Conservation (phyloP, 1,284 basidiomycete genomes). For the Melampsora americana region DNA sequence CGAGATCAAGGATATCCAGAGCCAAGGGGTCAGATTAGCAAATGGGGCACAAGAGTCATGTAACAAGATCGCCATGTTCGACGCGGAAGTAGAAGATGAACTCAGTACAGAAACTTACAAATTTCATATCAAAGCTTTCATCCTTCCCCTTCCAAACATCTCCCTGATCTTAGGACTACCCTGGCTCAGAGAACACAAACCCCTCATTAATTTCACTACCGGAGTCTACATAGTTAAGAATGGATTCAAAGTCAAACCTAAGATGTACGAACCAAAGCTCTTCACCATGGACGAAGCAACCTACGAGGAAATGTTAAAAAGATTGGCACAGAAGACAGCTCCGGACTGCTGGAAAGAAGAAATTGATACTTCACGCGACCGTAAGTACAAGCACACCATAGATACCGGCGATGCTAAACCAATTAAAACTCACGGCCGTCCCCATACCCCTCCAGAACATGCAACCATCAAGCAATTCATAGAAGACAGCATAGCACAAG, state of each 20-base stretch:
- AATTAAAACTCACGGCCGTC: not conserved
- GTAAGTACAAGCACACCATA: not conserved
- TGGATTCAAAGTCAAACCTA: too few species aligned
- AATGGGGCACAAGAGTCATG: not conserved
- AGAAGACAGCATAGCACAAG: not conserved
- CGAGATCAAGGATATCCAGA: not conserved
- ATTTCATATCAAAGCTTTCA: constrained; percentile 1
- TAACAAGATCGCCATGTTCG: not conserved
- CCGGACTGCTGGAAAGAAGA: not conserved
- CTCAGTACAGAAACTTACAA: not conserved
- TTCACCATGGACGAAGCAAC: not conserved
- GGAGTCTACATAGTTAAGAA: too few species aligned
- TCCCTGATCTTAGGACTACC: not conserved
- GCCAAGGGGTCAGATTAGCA: not conserved
- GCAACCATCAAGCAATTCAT: constrained; percentile 4
- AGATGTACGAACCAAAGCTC: not conserved
- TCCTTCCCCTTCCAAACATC: constrained; percentile 6
- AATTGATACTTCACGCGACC: not conserved
- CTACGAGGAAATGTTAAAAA: not conserved
- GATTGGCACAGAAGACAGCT: not conserved
- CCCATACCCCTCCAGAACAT: not conserved
- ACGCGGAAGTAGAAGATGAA: not conserved
- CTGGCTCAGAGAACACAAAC: not conserved
- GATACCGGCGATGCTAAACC: not conserved
- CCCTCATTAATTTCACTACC: too few species aligned